phyloP scores from a whole-genome alignment of 169 alveolate species.

The Cryptosporidium xiaoi region DNA sequence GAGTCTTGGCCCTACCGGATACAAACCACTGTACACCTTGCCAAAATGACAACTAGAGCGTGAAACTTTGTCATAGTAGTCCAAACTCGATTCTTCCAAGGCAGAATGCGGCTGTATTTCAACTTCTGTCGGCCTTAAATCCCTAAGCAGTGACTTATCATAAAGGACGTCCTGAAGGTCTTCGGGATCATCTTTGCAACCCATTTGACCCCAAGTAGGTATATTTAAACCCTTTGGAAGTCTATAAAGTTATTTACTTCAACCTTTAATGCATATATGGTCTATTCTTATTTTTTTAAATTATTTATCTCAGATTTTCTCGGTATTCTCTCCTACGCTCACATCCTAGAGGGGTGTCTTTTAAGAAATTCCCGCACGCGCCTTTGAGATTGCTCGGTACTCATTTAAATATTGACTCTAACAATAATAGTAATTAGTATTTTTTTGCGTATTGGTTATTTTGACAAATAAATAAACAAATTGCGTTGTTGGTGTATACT shows the following conservation, averaged over 20 bases:
- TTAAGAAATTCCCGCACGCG: conserved; percentile 22
- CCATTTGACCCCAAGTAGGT: conserved; percentile 40
- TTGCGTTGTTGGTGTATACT: too few relatives aligned
- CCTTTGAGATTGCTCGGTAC: too few relatives aligned
- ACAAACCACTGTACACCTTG: conserved; percentile 68
- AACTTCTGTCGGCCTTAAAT: neutral
- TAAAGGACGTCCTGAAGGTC: conserved; percentile 1
- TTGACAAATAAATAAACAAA: too few relatives aligned
- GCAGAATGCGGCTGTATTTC: neutral
- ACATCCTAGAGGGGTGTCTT: conserved; percentile 75
- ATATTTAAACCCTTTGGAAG: conserved; percentile 28
- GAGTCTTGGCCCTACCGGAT: conserved; percentile 60
- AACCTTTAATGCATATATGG: conserved; percentile 29
- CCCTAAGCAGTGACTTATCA: conserved; percentile 8
- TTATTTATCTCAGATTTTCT: conserved; percentile 9
- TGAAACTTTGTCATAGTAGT: conserved; percentile 24
- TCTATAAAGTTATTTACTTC: neutral
- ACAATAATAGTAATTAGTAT: too few relatives aligned
- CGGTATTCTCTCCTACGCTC: conserved; percentile 22
- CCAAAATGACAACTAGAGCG: conserved; percentile 62
- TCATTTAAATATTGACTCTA: too few relatives aligned
- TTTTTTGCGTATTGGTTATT: too few relatives aligned
- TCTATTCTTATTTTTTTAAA: neutral
- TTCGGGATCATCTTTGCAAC: conserved; percentile 30
- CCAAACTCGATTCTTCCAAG: conserved; percentile 42